Evolutionary conservation across 2,329 filamentous ascomycete genomes (phyloP), one percentile per base, ranked within the genome.

Genomic region (Peltaster fructicola): DNA sequence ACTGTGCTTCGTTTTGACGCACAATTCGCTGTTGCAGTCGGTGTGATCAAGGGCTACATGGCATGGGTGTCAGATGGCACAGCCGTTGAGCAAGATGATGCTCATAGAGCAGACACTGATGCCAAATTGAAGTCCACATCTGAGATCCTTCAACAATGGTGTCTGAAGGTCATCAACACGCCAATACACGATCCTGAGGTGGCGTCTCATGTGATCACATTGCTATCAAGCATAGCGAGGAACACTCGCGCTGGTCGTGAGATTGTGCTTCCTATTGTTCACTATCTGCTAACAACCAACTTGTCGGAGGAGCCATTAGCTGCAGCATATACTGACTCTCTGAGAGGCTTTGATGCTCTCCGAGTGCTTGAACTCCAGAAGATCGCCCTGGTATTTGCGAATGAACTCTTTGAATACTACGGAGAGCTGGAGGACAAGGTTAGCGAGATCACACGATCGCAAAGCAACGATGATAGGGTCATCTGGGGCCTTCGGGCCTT

Each of bases 401-500:
- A 95, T 47, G 76, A 91, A 44, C 71, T 98, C 33, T 63, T 88
- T 40, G 67, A 76, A 54, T 53, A 84, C 14, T 95, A 93, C 46
- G 76, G 85, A 30, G 70, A 88, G 38, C 67, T 98, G 14, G 79
- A 91, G 47, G 63, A 63, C 17, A 81, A 81, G 43, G 73, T 95
- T 31, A 74, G 75, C 31, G 76, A 85, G 47, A 72, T 91, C 57
- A 65, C 77, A 45, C 61, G 70, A 33, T 68, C 77, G 23, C 69
- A 76, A 15, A 64, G 66, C 26, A 55, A 77, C 15, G 85, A 93
- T 41, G 75, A 85, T 40, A 81, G 84, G 43, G 68, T 84, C 15
- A 71, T 79, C 29, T 73, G 88, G 43, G 80, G 84, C 2, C 84
- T 90, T 41, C 78, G 73, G 38, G 85, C 82, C 7, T 85, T 95